These are phyloP conservation scores for Diaporthe eres DNA, from an alignment of 2,329 filamentous ascomycete species.

Conservation along the genomic window DNA sequence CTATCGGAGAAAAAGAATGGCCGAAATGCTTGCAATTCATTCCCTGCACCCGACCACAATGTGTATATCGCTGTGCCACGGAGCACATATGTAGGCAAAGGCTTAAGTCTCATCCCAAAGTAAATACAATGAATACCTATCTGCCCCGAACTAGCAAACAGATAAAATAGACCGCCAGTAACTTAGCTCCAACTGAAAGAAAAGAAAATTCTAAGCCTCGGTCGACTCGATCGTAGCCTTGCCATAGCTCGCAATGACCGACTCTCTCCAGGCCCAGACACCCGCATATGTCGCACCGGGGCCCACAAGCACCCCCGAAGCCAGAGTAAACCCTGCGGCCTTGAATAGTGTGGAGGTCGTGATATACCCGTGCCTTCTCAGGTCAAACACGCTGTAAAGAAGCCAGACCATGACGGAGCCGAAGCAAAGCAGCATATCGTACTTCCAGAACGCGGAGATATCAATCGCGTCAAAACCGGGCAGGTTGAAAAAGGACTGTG, in stretches of 20 bases:
- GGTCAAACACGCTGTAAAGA: slow-evolving; percentile 13
- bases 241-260: slow-evolving; percentile 24
- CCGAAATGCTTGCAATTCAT: no score
- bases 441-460: slow-evolving; percentile 8
- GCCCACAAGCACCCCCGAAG: slow-evolving; percentile 1
- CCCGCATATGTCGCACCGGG: slow-evolving; percentile 9
- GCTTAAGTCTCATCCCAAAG: no score
- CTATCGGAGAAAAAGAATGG: no score
- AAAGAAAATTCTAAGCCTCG: background rate
- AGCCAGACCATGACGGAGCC: slow-evolving; percentile 5
- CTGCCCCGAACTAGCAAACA: background rate
- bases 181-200: background rate
- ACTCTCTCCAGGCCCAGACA: slow-evolving; percentile 31
- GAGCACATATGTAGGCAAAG: no score
- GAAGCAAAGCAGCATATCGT: slow-evolving; percentile 21
- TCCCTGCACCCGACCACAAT: no score
- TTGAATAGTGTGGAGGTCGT: background rate
- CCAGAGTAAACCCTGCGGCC: background rate
- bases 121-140: background rate
- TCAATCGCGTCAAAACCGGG: background rate
- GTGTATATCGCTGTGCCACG: no score
- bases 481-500: background rate
- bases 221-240: background rate
- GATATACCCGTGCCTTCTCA: slow-evolving; percentile 6
- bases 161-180: background rate